phyloP scores from a whole-genome alignment of 2,329 filamentous ascomycete genomes.

The Exserohilum rostratum region DNA sequence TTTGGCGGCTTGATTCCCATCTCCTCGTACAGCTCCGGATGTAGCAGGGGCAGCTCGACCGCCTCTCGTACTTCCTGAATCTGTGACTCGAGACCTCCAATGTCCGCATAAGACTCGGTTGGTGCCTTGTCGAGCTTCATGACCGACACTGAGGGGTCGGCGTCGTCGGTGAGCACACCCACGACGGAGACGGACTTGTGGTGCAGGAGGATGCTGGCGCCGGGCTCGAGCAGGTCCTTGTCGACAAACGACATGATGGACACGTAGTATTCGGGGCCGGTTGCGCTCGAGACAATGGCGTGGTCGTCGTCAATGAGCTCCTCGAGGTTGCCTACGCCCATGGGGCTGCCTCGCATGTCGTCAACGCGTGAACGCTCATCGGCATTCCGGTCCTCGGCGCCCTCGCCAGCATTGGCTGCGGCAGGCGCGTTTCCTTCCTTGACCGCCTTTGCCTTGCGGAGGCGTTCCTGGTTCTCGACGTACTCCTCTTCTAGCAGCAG shows the following conservation, averaged over 20 bases:
- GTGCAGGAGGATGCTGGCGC: conserved; percentile 91
- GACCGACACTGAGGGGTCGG: conserved; percentile 92
- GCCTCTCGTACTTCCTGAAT: conserved; percentile 98
- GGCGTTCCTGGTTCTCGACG: conserved; percentile 96
- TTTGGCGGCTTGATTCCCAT: conserved; percentile 99
- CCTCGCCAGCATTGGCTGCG: conserved; percentile 65
- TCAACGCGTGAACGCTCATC: conserved; percentile 95
- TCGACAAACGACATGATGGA: conserved; percentile 99
- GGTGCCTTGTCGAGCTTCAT: conserved; percentile 99
- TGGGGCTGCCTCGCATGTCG: conserved; percentile 97
- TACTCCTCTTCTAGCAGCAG: conserved; percentile 97
- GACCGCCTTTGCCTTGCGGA: conserved; percentile 84
- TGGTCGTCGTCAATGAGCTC: conserved; percentile 99
- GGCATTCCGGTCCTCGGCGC: conserved; percentile 84
- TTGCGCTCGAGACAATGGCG: conserved; percentile 96
- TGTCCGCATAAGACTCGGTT: conserved; percentile 97
- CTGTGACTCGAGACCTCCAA: conserved; percentile 91
- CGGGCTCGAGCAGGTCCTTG: conserved; percentile 96
- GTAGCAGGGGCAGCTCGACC: conserved; percentile 90
- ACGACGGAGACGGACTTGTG: conserved; percentile 99
- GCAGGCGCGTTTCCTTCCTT: conserved; percentile 62
- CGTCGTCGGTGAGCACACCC: conserved; percentile 93
- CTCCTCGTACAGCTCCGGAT: conserved; percentile 97
- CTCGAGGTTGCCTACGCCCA: conserved; percentile 97
- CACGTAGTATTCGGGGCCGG: conserved; percentile 97